Base-by-base conservation (phyloP, 139 green algal genomes). In the Trebouxia sp. region DNA sequence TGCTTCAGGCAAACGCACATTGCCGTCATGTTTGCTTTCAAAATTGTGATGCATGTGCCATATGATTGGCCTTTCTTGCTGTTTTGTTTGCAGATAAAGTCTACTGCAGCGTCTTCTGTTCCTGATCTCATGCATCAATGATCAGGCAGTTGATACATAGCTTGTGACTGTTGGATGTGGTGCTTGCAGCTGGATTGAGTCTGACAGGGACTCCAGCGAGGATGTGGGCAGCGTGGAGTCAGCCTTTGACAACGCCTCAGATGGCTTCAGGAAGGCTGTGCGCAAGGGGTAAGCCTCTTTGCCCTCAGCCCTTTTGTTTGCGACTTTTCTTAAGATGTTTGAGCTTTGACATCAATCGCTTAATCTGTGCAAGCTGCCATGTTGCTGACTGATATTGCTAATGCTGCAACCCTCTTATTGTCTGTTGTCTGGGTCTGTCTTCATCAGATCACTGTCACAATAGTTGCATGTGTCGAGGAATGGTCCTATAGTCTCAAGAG, bases 121-220 rank as follows among this genome's bases (percentile, higher is more conserved):
- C n/a, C n/a, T n/a, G n/a, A n/a, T n/a, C n/a, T n/a, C n/a, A n/a
- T n/a, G n/a, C n/a, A n/a, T n/a, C n/a, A n/a, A n/a, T n/a, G n/a
- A n/a, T n/a, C n/a, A n/a, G n/a, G n/a, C n/a, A n/a, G n/a, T n/a
- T n/a, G n/a, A n/a, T n/a, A n/a, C n/a, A 5, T 39, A 38, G 56
- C 10, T 2, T 45, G 35, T 72, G 62, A 28, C 5, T 39, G 58
- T 15, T 24, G n/a, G n/a, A n/a, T n/a, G n/a, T n/a, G n/a, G n/a
- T 70, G 58, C 26, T 72, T 72, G 62, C 62, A 72, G 62, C 62
- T 72, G 62, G 62, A 45, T 72, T 45, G 62, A 72, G 62, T 45
- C 32, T 45, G 62, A 72, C 62, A 72, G 62, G 32, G 62, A 72
- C 11, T 32, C 42, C 32, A 14, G 6, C 10, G 62, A 72, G 35